These are phyloP conservation scores for Neospermospora avenae DNA, from an alignment of 2,329 filamentous ascomycete genomes.

Conservation along the genomic window DNA sequence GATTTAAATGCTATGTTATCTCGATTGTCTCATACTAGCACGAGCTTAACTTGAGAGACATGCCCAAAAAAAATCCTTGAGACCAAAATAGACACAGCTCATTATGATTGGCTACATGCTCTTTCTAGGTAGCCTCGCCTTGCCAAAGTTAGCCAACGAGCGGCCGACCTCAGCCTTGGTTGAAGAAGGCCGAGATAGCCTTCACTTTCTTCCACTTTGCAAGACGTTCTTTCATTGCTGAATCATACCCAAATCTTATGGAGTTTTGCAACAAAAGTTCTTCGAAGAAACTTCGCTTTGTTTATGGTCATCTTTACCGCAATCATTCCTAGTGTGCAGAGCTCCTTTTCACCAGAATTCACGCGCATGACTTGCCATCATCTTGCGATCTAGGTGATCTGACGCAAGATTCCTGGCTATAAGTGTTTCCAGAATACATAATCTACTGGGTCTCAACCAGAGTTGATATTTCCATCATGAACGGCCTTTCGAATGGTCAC, in stretches of 20 bases:
- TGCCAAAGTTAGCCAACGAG: neutral
- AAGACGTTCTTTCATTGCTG: neutral
- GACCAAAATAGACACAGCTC: neutral
- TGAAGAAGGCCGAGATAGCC: constrained; percentile 4
- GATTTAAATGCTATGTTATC: constrained; percentile 56
- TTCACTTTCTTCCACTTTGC: neutral
- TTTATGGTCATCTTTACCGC: constrained; percentile 9
- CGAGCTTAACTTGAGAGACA: too few species aligned
- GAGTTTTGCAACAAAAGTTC: neutral
- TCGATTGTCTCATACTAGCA: constrained; percentile 56
- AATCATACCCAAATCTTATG: neutral
- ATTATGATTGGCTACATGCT: neutral
- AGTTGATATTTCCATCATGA: constrained; percentile 22
- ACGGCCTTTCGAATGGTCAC: constrained; percentile 20
- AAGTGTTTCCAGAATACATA: neutral
- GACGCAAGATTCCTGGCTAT: neutral
- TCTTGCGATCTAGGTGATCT: constrained; percentile 22
- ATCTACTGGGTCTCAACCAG: neutral
- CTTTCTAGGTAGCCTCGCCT: constrained; percentile 1
- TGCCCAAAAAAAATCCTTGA: too few species aligned
- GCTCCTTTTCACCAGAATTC: constrained; percentile 14
- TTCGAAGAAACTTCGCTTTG: neutral
- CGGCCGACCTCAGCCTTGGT: constrained; percentile 6
- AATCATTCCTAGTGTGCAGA: constrained; percentile 7
- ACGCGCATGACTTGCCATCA: constrained; percentile 23